A percentile compares a stretch with the other conserved stretches of the same genome.
phyloP scores from a whole-genome alignment of 1,284 basidiomycete genomes.

The Trametes sp. region DNA sequence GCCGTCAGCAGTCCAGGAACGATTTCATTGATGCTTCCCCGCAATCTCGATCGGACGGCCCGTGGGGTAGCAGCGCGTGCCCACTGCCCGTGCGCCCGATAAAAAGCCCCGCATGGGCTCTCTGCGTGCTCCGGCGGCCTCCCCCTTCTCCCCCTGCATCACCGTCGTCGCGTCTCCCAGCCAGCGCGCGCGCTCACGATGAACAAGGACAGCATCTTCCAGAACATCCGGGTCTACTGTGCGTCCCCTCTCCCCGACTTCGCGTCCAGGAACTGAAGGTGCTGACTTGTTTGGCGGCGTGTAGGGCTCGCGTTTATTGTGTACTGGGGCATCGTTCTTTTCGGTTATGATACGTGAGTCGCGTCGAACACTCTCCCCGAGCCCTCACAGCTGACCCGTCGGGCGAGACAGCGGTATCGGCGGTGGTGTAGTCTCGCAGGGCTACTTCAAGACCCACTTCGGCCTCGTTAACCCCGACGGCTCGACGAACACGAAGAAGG shows the following conservation, averaged over 20 bases:
- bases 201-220: constrained; percentile 41
- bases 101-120: constrained; percentile 10
- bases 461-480: constrained; percentile 57
- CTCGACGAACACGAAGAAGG: constrained; percentile 42
- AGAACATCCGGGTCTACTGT: constrained; percentile 70
- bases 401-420: constrained; percentile 53
- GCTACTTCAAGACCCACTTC: constrained; percentile 69
- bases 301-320: constrained; percentile 74
- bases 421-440: constrained; percentile 70
- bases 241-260: constrained; percentile 32
- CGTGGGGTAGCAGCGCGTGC: constrained; percentile 24
- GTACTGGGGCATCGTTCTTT: constrained; percentile 82
- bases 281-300: constrained; percentile 8
- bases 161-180: constrained; percentile 18
- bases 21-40: constrained; percentile 27
- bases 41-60: constrained; percentile 33
- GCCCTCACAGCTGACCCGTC: constrained; percentile 15
- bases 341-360: constrained; percentile 78
- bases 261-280: background rate
- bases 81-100: constrained; percentile 1
- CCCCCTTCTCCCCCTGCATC: constrained; percentile 9
- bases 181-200: constrained; percentile 18
- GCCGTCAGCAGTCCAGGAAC: constrained; percentile 28
- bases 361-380: background rate
- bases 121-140: constrained; percentile 12